These are phyloP conservation scores for Stereocaulon alpinum DNA, from an alignment of 495 filamentous ascomycete species.

Conservation along the genomic window DNA sequence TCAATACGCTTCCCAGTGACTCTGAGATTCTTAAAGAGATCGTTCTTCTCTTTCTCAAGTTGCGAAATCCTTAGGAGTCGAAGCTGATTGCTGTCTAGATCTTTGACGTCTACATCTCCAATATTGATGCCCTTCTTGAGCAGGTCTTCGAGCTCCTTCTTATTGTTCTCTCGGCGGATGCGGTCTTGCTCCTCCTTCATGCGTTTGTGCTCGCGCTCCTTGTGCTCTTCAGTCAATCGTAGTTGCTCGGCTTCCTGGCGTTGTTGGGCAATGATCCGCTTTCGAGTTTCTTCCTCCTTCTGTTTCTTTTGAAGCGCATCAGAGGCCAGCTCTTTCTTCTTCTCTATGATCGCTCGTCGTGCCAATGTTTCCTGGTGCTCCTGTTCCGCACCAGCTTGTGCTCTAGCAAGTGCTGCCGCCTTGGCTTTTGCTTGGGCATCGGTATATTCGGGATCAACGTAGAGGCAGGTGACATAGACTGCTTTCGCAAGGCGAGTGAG, in stretches of 20 bases:
- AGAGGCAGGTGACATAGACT: conserved; percentile 84
- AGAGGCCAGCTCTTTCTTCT: conserved; percentile 89
- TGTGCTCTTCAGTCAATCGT: conserved; percentile 81
- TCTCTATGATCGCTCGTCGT: conserved; percentile 82
- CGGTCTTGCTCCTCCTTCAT: conserved; percentile 82
- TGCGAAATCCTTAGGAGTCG: conserved; percentile 90
- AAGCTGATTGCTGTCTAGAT: conserved; percentile 78
- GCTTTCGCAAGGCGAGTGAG: conserved; percentile 84
- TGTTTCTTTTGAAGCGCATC: conserved; percentile 75
- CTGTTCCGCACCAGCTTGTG: conserved; percentile 75
- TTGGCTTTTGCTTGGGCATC: conserved; percentile 67
- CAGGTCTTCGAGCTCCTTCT: conserved; percentile 91
- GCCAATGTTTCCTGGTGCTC: conserved; percentile 85
- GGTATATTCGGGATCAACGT: conserved; percentile 83
- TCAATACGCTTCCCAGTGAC: conserved; percentile 93
- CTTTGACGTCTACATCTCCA: conserved; percentile 65
- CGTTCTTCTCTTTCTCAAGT: conserved; percentile 96
- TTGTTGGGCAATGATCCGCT: conserved; percentile 72
- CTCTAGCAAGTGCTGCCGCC: conserved; percentile 66
- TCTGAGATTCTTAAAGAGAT: conserved; percentile 75
- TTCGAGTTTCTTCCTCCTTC: conserved; percentile 81
- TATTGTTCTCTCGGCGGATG: conserved; percentile 85
- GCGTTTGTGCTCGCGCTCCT: conserved; percentile 78
- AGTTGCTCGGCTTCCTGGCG: conserved; percentile 77
- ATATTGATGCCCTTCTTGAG: conserved; percentile 83